These are phyloP conservation scores for Eucalyptus curtisii DNA, from an alignment of 345 rosid genomes.

Conservation along the genomic window DNA sequence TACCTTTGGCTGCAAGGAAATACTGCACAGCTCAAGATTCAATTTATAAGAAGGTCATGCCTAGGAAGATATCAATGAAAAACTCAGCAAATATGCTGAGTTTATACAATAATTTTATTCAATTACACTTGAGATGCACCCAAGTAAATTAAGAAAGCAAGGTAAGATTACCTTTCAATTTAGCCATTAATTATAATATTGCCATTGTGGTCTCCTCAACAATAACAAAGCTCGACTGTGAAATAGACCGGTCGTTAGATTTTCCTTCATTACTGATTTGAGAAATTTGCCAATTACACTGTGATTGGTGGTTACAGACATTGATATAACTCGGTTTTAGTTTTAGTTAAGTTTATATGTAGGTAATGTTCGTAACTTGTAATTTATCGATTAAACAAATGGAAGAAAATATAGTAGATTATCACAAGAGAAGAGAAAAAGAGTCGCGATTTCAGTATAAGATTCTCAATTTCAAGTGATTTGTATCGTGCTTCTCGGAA, in stretches of 20 bases:
- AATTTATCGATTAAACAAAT: not conserved
- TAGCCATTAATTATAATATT: not conserved
- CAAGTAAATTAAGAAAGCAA: not conserved
- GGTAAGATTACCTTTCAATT: not conserved
- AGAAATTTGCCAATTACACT: not conserved
- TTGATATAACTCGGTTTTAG: not conserved
- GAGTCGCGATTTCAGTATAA: not conserved
- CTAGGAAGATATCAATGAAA: too few relatives aligned
- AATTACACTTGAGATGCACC: not conserved
- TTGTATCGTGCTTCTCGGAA: fast-evolving
- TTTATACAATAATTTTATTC: not conserved
- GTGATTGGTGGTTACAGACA: not conserved
- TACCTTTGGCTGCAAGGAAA: constrained; percentile 50
- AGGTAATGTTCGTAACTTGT: not conserved
- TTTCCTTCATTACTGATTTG: not conserved
- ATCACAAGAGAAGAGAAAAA: not conserved
- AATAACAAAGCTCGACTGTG: not conserved
- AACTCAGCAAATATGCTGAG: not conserved
- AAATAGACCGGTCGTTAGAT: not conserved
- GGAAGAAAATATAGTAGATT: not conserved
- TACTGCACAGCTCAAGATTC: not conserved
- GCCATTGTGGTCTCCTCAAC: not conserved
- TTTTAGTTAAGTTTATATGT: not conserved
- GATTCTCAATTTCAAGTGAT: not conserved
- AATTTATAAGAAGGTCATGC: too few relatives aligned